Evolutionary conservation across 1,139 yeast species (phyloP).

Genomic region (Scheffersomyces titani): DNA sequence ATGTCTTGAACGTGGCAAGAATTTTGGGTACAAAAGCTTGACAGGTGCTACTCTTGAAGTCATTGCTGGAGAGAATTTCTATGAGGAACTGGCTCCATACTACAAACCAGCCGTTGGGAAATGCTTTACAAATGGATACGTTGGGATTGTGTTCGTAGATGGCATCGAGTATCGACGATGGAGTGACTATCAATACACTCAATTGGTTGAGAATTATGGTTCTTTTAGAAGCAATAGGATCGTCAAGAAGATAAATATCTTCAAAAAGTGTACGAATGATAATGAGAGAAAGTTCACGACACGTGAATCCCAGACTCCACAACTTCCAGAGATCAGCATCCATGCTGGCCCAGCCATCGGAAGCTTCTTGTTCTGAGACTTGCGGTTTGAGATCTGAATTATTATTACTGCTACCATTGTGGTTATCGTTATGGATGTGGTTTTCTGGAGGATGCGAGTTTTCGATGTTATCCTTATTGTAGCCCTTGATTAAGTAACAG

Average conservation of each 20-base stretch:
- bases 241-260: conserved; percentile 90
- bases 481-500: conserved; percentile 37
- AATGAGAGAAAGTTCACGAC: conserved; percentile 75
- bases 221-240: conserved; percentile 83
- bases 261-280: conserved; percentile 87
- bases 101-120: conserved; percentile 82
- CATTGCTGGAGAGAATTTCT: conserved; percentile 45
- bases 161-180: conserved; percentile 61
- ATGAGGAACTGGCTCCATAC: conserved; percentile 71
- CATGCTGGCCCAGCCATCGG: conserved; percentile 89
- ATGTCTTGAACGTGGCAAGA: conserved; percentile 82
- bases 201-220: conserved; percentile 77
- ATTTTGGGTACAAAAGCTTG: conserved; percentile 62
- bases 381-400: conserved; percentile 10
- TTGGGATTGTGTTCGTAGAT: conserved; percentile 74
- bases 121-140: conserved; percentile 61
- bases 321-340: conserved; percentile 71
- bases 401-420: conserved; percentile 1
- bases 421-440: background rate
- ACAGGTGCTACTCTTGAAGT: conserved; percentile 34
- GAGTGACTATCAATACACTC: conserved; percentile 80
- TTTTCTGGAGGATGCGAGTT: background rate
- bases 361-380: conserved; percentile 41
- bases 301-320: conserved; percentile 66
- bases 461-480: conserved; percentile 2